Percentiles rank a stretch among this genome's conserved stretches.
phyloP scores from a whole-genome alignment of 805 yeast genomes.

The Schizosaccharomyces osmophilus region DNA sequence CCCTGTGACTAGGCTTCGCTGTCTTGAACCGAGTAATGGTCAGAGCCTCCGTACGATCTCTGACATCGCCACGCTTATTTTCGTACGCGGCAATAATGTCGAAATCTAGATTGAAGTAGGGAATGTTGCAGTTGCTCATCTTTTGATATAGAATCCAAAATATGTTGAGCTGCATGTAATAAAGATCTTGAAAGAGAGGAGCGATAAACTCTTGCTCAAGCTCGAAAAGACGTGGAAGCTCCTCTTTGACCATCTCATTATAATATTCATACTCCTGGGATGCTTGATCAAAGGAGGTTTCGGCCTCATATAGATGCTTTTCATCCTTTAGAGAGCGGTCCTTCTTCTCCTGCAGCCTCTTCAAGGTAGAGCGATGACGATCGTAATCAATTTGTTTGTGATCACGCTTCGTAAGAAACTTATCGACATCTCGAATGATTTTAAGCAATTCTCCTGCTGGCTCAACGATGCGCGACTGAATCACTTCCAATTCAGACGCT shows the following conservation, averaged over 20 bases:
- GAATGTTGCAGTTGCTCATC: constrained; percentile 91
- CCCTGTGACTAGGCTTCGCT: neutral
- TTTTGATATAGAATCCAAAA: constrained; percentile 75
- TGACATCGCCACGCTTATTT: constrained; percentile 70
- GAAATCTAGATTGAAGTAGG: constrained; percentile 54
- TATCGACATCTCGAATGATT: constrained; percentile 60
- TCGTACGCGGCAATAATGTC: constrained; percentile 64
- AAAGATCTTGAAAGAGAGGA: constrained; percentile 81
- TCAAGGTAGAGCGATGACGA: constrained; percentile 45
- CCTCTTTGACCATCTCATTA: constrained; percentile 79
- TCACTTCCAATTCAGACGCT: constrained; percentile 79
- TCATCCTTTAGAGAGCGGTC: constrained; percentile 76
- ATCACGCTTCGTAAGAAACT: constrained; percentile 84
- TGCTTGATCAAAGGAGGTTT: constrained; percentile 72
- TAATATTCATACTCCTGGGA: constrained; percentile 89
- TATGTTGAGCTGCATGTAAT: constrained; percentile 92
- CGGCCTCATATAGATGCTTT: constrained; percentile 67
- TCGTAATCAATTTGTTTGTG: constrained; percentile 90
- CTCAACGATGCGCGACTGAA: constrained; percentile 65
- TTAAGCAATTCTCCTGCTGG: constrained; percentile 81
- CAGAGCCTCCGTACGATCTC: constrained; percentile 68
- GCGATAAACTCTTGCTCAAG: constrained; percentile 79
- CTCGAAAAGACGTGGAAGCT: constrained; percentile 65
- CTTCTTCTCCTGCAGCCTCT: constrained; percentile 56
- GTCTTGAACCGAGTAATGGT: constrained; percentile 15